phyloP scores from a whole-genome alignment of 2,329 filamentous ascomycete species.

The Macrophomina phaseolina region DNA sequence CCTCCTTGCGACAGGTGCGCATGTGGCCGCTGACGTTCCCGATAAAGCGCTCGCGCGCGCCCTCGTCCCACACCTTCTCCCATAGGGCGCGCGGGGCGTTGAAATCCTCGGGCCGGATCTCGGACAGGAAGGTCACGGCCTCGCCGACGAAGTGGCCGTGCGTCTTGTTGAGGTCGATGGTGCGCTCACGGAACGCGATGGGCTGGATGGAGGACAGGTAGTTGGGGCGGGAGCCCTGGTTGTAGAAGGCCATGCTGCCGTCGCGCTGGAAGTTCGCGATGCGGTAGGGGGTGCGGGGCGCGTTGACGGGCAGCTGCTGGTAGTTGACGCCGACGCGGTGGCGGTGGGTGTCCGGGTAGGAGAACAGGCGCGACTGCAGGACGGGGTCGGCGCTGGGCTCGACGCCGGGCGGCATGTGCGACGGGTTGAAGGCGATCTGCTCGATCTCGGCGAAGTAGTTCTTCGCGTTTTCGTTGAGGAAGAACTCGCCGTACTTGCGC shows the following conservation, averaged over 20 bases:
- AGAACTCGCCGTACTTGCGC: constrained; percentile 60
- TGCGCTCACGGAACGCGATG: constrained; percentile 54
- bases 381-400: constrained; percentile 74
- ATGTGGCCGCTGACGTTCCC: constrained; percentile 67
- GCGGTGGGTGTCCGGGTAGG: constrained; percentile 70
- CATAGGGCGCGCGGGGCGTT: constrained; percentile 63
- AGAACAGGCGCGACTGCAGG: constrained; percentile 72
- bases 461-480: constrained; percentile 60
- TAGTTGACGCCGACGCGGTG: constrained; percentile 65
- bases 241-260: constrained; percentile 71
- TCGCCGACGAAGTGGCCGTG: constrained; percentile 58
- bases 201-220: constrained; percentile 62
- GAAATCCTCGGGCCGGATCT: constrained; percentile 61
- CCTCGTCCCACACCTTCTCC: constrained; percentile 67
- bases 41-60: constrained; percentile 63
- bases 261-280: constrained; percentile 73
- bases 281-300: constrained; percentile 61
- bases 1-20: constrained; percentile 61
- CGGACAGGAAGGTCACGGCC: constrained; percentile 57
- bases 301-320: constrained; percentile 62
- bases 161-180: constrained; percentile 55
- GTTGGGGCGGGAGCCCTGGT: constrained; percentile 65
- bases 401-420: constrained; percentile 70
- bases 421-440: constrained; percentile 71
- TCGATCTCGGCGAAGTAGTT: constrained; percentile 72